These are phyloP conservation scores for Colletotrichum siamense DNA, from an alignment of 2,329 filamentous ascomycete genomes.

Conservation along the genomic window DNA sequence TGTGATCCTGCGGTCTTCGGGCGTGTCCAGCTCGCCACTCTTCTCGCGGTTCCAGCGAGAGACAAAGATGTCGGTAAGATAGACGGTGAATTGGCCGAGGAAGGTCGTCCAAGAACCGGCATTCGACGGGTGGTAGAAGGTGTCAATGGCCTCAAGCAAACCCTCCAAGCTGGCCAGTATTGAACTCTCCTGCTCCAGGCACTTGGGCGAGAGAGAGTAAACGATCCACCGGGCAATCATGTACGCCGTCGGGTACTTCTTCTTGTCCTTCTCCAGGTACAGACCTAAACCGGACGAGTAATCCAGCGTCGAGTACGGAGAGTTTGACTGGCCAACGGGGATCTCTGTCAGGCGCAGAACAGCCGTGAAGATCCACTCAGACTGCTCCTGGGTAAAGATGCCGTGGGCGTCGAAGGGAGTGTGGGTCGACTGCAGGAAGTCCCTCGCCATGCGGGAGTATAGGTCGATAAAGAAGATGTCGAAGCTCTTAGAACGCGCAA, in stretches of 20 bases:
- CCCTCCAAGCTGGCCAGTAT: conserved; percentile 87
- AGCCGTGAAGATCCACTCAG: conserved; percentile 90
- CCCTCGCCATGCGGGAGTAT: conserved; percentile 84
- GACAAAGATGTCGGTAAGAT: conserved; percentile 94
- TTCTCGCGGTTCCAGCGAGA: conserved; percentile 97
- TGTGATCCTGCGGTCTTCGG: conserved; percentile 79
- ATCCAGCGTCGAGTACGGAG: conserved; percentile 88
- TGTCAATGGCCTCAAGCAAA: conserved; percentile 92
- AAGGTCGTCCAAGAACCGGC: conserved; percentile 91
- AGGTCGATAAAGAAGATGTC: conserved; percentile 91
- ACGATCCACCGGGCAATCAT: conserved; percentile 93
- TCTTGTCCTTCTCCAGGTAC: conserved; percentile 89
- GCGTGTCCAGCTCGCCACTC: conserved; percentile 88
- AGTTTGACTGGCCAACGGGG: conserved; percentile 93
- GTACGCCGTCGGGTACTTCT: conserved; percentile 91
- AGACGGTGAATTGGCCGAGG: conserved; percentile 88
- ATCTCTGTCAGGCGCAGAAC: conserved; percentile 91
- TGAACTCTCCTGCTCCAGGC: conserved; percentile 77
- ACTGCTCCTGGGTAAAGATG: conserved; percentile 91
- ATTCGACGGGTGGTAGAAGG: conserved; percentile 98
- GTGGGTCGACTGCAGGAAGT: conserved; percentile 77
- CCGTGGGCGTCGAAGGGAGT: conserved; percentile 86
- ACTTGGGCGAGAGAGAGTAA: conserved; percentile 88
- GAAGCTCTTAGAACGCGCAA: conserved; percentile 86
- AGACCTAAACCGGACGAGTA: conserved; percentile 81